Evolutionary conservation across 306 rosid genomes (phyloP), one percentile per base, ranked within the genome.

Genomic region (Chamaecrista fasciculata): DNA sequence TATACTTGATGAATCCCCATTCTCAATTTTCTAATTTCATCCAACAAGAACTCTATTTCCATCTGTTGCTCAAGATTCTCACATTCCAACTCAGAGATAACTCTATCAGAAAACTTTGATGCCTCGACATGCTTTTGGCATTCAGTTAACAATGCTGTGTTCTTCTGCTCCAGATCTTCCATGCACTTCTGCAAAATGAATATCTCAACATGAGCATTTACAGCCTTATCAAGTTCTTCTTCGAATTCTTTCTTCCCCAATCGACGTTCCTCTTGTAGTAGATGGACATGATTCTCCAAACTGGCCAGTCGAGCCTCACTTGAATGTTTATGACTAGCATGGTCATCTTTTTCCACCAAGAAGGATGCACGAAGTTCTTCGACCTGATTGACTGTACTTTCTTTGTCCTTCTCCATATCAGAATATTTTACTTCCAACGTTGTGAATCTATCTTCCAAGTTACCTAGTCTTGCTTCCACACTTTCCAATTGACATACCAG

Each of bases 1-100:
- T 85, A 82, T 72, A 91, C 88, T 76, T 83, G 80, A 69, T 68
- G 82, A 63, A 95, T 51, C 46, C 89, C 93, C 67, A 78, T 47
- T 69, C 86, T 83, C 70, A 84, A 71, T 81, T 87, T 95, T 73
- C 86, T 82, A n/a, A 95, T 83, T 80, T 95, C 97, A 65, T 84
- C 86, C 6, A 88, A 72, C 82, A 95, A 74, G 81, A 76, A 89
- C 73, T 95, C 93, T 29, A 82, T 68, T 82, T 95, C 99, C 74
- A 87, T 84, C 79, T 95, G 97, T 46, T 91, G 96, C 88, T 85
- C 92, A 47, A 95, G 96, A 72, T 91, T 95, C 82, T 95, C 99
- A 47, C 75, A 70, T 82, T 95, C 99, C 92, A 95, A 79, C 83
- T 95, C 99, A 11, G 91, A 77, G 78, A 95, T 83, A 70, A 91